phyloP scores from a whole-genome alignment of 2,329 filamentous ascomycete genomes.

The Zymoseptoria pseudotritici region DNA sequence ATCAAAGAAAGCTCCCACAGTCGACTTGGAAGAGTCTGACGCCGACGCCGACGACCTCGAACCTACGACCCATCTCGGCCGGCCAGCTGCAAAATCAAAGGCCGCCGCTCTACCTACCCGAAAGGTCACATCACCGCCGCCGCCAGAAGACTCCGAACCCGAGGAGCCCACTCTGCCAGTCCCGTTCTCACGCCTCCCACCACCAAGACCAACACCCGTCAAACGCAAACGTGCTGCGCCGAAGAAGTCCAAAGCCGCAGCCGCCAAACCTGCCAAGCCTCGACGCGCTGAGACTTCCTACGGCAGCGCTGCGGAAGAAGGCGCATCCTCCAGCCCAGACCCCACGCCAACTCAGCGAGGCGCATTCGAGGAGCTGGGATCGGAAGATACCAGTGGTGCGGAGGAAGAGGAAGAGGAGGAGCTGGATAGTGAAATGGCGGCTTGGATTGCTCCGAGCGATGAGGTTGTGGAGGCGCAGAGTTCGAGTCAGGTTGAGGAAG shows the following conservation, averaged over 20 bases:
- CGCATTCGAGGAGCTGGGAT: conserved; percentile 34
- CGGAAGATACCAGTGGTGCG: conserved; percentile 38
- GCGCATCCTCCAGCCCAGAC: conserved; percentile 26
- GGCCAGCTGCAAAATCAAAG: neutral
- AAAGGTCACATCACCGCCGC: neutral
- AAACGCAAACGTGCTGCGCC: neutral
- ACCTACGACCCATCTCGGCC: neutral
- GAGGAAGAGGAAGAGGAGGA: conserved; percentile 38
- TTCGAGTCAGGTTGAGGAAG: conserved; percentile 20
- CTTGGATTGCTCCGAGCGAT: conserved; percentile 41
- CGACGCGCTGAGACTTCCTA: conserved; percentile 12
- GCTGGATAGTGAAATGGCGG: conserved; percentile 38
- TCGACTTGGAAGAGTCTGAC: conserved; percentile 2
- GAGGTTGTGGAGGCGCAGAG: conserved; percentile 29
- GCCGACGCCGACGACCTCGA: conserved; percentile 3
- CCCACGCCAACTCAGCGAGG: conserved; percentile 28
- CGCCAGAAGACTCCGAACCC: conserved; percentile 7
- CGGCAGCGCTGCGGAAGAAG: conserved; percentile 29
- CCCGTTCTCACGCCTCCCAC: neutral
- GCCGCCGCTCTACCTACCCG: neutral
- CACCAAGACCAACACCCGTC: neutral
- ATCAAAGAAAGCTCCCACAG: neutral
- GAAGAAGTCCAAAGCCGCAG: conserved; percentile 1
- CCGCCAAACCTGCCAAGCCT: neutral
- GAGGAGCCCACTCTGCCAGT: neutral